These are phyloP conservation scores for Cyamopsis tetragonoloba DNA, from an alignment of 306 rosid species.

Conservation along the genomic window DNA sequence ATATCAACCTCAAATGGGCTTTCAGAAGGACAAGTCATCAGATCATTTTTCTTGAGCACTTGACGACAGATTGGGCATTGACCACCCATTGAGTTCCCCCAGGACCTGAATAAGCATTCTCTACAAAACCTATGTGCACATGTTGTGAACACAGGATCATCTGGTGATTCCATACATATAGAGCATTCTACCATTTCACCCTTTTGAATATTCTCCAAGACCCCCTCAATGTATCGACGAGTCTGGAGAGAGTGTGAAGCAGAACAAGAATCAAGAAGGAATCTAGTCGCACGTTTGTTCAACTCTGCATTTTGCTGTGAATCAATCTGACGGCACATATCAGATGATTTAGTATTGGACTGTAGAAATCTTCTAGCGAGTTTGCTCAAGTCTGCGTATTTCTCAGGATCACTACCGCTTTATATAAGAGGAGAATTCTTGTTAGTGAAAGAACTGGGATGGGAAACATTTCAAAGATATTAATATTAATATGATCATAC, in stretches of 20 bases:
- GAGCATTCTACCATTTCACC: conserved; percentile 69
- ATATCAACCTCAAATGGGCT: conserved; percentile 59
- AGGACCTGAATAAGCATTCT: conserved; percentile 70
- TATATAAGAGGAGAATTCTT: conserved; percentile 19
- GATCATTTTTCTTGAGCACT: conserved; percentile 44
- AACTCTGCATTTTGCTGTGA: conserved; percentile 46
- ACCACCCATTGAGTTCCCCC: conserved; percentile 58
- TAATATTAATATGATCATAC: conserved; percentile 11
- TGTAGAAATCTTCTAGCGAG: conserved; percentile 30
- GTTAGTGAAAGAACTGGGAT: not conserved
- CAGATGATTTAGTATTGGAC: conserved; percentile 4
- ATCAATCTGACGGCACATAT: conserved; percentile 31
- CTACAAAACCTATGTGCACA: conserved; percentile 90
- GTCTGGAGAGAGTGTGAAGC: conserved; percentile 35
- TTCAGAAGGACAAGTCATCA: conserved; percentile 58
- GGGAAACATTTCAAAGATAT: not conserved
- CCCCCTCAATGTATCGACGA: conserved; percentile 59
- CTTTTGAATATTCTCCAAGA: conserved; percentile 49
- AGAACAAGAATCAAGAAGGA: conserved; percentile 38
- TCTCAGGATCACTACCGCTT: conserved; percentile 32
- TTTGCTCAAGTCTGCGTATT: conserved; percentile 37
- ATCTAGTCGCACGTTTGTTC: conserved; percentile 52
- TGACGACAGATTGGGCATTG: conserved; percentile 70
- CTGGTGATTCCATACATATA: conserved; percentile 83
- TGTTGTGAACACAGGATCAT: conserved; percentile 84